Evolutionary conservation across 495 filamentous ascomycete genomes (phyloP).

Genomic region (Aspergillus olivimuriae): DNA sequence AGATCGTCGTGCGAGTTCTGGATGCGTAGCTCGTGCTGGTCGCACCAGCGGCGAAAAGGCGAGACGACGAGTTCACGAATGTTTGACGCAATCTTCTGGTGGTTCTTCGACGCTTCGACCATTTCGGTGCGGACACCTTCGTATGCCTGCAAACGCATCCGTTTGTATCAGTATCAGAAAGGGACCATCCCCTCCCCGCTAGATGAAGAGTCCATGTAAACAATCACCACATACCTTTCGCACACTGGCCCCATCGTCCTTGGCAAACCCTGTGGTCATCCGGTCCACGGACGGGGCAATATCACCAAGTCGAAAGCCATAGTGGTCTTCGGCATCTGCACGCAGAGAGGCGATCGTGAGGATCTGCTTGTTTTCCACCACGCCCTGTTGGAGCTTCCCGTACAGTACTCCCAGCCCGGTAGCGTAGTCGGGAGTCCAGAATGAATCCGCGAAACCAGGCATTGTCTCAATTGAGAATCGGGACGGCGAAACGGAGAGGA

Average conservation of each 20-base stretch:
- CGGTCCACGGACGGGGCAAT: slow-evolving; percentile 80
- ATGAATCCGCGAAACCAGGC: slow-evolving; percentile 87
- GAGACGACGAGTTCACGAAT: slow-evolving; percentile 92
- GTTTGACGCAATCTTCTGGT: slow-evolving; percentile 91
- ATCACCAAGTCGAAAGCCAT: slow-evolving; percentile 72
- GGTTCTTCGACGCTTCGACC: slow-evolving; percentile 82
- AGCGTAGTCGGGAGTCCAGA: slow-evolving; percentile 93
- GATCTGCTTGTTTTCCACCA: slow-evolving; percentile 90
- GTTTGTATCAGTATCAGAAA: slow-evolving; percentile 3
- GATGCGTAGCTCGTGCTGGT: slow-evolving; percentile 83
- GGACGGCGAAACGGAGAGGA: no score
- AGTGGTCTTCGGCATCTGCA: slow-evolving; percentile 90
- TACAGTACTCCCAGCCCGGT: slow-evolving; percentile 93
- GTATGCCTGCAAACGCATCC: slow-evolving; percentile 62
- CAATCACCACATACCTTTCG: slow-evolving; percentile 63
- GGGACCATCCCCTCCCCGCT: slow-evolving; percentile 20
- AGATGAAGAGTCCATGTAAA: no score
- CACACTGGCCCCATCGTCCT: slow-evolving; percentile 94
- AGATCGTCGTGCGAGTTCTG: slow-evolving; percentile 92
- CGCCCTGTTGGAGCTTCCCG: slow-evolving; percentile 92
- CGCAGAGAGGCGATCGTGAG: slow-evolving; percentile 87
- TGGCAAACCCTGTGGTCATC: slow-evolving; percentile 69
- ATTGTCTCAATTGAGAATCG: slow-evolving; percentile 41
- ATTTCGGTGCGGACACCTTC: slow-evolving; percentile 93
- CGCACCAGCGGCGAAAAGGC: slow-evolving; percentile 92